Percentiles rank a stretch among this genome's conserved stretches.
phyloP scores from a whole-genome alignment of 352 stramenopile species.

The Thraustochytrium sp. region DNA sequence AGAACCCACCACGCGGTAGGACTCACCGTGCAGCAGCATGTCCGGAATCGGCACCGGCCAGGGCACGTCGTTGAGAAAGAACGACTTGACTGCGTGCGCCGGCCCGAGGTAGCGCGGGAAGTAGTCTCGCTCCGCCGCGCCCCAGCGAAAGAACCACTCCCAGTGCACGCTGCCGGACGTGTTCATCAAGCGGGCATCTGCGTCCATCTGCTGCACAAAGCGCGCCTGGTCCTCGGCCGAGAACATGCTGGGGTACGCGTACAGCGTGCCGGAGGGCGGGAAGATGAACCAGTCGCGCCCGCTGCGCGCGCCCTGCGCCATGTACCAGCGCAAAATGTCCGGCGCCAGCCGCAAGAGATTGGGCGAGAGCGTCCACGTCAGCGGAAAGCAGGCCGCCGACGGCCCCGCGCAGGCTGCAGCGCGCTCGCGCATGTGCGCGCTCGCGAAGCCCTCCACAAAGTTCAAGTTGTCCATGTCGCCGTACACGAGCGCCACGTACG shows the following conservation, averaged over 20 bases:
- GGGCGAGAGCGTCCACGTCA: conserved; percentile 36
- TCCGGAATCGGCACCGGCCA: not conserved
- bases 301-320: not conserved
- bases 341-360: conserved; percentile 9
- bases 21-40: not conserved
- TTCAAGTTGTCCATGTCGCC: conserved; percentile 41
- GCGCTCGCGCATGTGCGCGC: not conserved
- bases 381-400: conserved; percentile 12
- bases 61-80: conserved; percentile 7
- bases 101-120: not conserved
- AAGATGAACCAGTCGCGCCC: conserved; percentile 43
- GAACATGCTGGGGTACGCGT: conserved; percentile 33
- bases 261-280: conserved; percentile 26
- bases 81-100: not conserved
- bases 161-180: conserved; percentile 29
- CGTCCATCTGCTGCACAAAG: conserved; percentile 25
- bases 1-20: not conserved
- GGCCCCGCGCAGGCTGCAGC: not conserved
- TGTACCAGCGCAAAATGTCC: conserved; percentile 31
- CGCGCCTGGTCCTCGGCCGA: not conserved
- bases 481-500: conserved; percentile 25
- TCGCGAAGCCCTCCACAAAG: conserved; percentile 1
- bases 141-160: conserved; percentile 37
- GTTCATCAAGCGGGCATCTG: not conserved
- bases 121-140: not conserved